These are phyloP conservation scores for Colletotrichum nymphaeae DNA, from an alignment of 2,329 filamentous ascomycete genomes.

Conservation along the genomic window DNA sequence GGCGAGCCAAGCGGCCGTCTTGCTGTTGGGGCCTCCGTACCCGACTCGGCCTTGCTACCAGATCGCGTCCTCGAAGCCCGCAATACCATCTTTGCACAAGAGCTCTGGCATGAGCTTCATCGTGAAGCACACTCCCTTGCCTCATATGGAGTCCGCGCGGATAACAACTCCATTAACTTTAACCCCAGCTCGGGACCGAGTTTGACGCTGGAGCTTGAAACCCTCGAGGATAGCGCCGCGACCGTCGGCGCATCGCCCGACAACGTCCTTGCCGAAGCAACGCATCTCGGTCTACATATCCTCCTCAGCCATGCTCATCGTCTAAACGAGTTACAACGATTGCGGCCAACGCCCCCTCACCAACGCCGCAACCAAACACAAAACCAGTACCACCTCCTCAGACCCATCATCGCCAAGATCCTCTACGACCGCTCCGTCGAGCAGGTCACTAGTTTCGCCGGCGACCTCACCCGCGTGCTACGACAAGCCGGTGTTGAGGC, in stretches of 20 bases:
- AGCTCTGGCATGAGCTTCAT: conserved; percentile 90
- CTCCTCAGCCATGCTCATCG: conserved; percentile 84
- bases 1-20: conserved; percentile 70
- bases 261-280: conserved; percentile 69
- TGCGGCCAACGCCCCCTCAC: conserved; percentile 62
- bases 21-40: conserved; percentile 61
- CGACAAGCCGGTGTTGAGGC: conserved; percentile 57
- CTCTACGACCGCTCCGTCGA: conserved; percentile 55
- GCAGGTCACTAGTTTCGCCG: conserved; percentile 54
- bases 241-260: conserved; percentile 50
- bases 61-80: conserved; percentile 78
- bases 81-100: conserved; percentile 84
- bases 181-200: conserved; percentile 63
- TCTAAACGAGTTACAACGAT: conserved; percentile 77
- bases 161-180: conserved; percentile 68
- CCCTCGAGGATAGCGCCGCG: conserved; percentile 42
- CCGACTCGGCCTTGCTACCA: conserved; percentile 71
- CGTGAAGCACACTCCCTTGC: conserved; percentile 82
- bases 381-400: conserved; percentile 62
- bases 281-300: conserved; percentile 77
- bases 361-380: conserved; percentile 53
- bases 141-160: conserved; percentile 75
- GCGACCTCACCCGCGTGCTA: conserved; percentile 56
- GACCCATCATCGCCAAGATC: conserved; percentile 62
- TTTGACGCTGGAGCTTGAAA: conserved; percentile 72